Base-by-base conservation (phyloP, 2,329 filamentous ascomycete genomes). In the Ophiostoma angusticollis region DNA sequence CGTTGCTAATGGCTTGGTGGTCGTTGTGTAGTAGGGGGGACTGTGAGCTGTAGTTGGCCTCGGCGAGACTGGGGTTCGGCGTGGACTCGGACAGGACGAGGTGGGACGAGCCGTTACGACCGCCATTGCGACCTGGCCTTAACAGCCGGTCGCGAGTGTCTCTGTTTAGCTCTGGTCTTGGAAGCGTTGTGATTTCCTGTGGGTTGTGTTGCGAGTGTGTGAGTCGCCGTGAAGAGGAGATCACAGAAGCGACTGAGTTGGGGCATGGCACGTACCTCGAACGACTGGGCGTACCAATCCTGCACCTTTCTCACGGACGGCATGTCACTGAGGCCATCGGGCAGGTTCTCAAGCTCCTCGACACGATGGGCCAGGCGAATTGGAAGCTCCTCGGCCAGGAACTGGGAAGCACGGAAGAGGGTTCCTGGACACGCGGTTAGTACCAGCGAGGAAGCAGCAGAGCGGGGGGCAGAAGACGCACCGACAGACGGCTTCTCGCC, bases 251-350 rank as follows among this genome's bases (percentile, higher is more conserved):
- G n/a, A n/a, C n/a, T n/a, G n/a, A 38, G 22, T 29, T 22, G 24
- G 9, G 17, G 14, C 22, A 14, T 8, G 37, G 39, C 32, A 57
- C 72, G 52, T 73, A 94, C 87, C 77, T 98, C 91, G 55, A 98
- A 98, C 37, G 91, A 98, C 65, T 98, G 91, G 47, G 89, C 91
- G 60, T 98, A 98, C 91, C 91, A 98, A 55, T 96, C 87, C 58
- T 87, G 82, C 50, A 98, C 91, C 54, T 80, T 85, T 58, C 80
- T 79, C 50, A 98, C 94, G 9, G 91, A 96, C 28, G 87, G 84
- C 91, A 98, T 96, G 50, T 96, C 87, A 58, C 85, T 94, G 45
- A 98, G 74, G 40, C 91, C 91, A 71, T 98, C 91, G 25, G 91
- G 91, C 3, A 98, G 69, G 54, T 85, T 83, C 45, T 82, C 78